These are phyloP conservation scores for Ustilago curta DNA, from an alignment of 1,284 basidiomycete genomes.

Conservation along the genomic window DNA sequence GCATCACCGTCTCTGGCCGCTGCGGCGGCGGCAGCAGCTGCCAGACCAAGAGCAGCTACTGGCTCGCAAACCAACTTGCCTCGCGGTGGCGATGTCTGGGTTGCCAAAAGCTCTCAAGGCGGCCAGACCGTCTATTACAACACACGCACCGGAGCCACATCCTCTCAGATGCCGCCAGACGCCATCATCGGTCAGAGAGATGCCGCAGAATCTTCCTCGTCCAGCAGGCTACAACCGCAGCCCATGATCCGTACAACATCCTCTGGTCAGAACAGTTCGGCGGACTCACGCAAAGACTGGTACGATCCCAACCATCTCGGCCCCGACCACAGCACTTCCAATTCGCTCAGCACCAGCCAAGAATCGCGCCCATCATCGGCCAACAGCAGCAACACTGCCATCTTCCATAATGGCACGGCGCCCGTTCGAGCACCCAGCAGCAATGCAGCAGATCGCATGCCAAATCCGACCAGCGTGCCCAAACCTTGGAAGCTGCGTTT, in stretches of 20 bases:
- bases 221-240: conserved; percentile 18
- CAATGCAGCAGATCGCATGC: conserved; percentile 47
- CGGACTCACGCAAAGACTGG: conserved; percentile 27
- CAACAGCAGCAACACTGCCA: conserved; percentile 43
- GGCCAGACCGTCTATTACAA: conserved; percentile 92
- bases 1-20: conserved; percentile 23
- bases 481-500: conserved; percentile 50
- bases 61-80: conserved; percentile 21
- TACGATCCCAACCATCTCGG: conserved; percentile 81
- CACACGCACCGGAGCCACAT: conserved; percentile 85
- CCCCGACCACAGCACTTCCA: conserved; percentile 23
- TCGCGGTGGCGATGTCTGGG: conserved; percentile 69
- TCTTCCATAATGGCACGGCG: conserved; percentile 35
- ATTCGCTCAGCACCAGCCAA: conserved; percentile 19
- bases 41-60: conserved; percentile 50
- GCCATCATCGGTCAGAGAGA: conserved; percentile 4
- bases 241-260: conserved; percentile 27
- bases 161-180: conserved; percentile 79
- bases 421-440: conserved; percentile 31
- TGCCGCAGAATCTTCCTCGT: conserved; percentile 6
- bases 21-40: conserved; percentile 17
- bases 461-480: conserved; percentile 40
- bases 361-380: conserved; percentile 37
- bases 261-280: conserved; percentile 29
- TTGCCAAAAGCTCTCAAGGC: conserved; percentile 70